phyloP scores from a whole-genome alignment of 257 asterid species.

The Solanum okadae region DNA sequence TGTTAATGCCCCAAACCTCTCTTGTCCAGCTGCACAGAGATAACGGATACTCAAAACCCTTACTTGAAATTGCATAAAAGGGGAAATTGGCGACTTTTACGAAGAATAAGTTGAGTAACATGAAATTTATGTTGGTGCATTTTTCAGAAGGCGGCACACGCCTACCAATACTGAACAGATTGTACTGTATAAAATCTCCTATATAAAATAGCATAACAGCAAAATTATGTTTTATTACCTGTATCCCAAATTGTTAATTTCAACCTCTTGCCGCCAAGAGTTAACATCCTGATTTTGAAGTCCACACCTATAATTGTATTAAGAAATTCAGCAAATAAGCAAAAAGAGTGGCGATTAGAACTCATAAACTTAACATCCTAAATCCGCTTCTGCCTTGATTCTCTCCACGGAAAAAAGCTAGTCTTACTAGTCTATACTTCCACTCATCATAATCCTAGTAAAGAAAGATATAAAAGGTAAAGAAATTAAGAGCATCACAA shows the following conservation, averaged over 20 bases:
- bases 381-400: too few relatives aligned
- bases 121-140: not conserved
- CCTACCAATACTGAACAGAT: not conserved
- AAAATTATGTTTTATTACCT: conserved; percentile 21
- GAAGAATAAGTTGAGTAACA: not conserved
- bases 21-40: conserved; percentile 73
- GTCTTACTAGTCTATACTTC: too few relatives aligned
- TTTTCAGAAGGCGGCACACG: not conserved
- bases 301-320: conserved; percentile 46
- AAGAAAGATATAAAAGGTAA: too few relatives aligned
- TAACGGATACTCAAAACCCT: not conserved
- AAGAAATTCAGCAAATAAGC: too few relatives aligned
- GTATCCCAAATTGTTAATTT: conserved; percentile 96
- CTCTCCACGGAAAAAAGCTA: too few relatives aligned
- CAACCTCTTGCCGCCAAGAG: conserved; percentile 57
- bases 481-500: too few relatives aligned
- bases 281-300: conserved; percentile 78
- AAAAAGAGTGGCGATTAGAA: too few relatives aligned
- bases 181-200: not conserved
- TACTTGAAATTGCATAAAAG: not conserved
- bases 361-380: too few relatives aligned
- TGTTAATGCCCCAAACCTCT: conserved; percentile 65
- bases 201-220: not conserved
- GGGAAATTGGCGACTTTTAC: not conserved
- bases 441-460: too few relatives aligned